These are phyloP conservation scores for Periglandula ipomoeae DNA, from an alignment of 2,329 filamentous ascomycete species.

Conservation along the genomic window DNA sequence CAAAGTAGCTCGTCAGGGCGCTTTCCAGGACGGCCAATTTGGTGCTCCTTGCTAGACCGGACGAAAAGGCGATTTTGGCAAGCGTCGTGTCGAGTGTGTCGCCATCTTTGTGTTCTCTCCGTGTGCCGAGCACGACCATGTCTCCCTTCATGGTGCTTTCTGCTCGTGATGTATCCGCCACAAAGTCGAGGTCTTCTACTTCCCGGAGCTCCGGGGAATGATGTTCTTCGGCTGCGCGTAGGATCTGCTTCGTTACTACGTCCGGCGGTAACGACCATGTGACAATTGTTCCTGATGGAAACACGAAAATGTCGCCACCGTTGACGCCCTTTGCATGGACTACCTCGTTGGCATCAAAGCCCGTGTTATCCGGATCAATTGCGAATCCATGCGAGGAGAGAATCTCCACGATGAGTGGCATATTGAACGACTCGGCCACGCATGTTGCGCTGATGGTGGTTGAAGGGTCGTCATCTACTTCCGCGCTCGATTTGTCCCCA, in stretches of 20 bases:
- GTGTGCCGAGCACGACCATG: slow-evolving; percentile 80
- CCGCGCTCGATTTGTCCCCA: slow-evolving; percentile 21
- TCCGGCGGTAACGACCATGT: slow-evolving; percentile 80
- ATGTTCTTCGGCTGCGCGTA: slow-evolving; percentile 66
- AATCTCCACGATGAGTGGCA: slow-evolving; percentile 49
- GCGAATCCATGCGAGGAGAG: slow-evolving; percentile 49
- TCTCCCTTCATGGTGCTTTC: slow-evolving; percentile 76
- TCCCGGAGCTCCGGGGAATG: slow-evolving; percentile 63
- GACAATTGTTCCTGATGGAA: slow-evolving; percentile 88
- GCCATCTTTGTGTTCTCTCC: slow-evolving; percentile 37
- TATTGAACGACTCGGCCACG: slow-evolving; percentile 55
- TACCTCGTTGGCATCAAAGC: slow-evolving; percentile 52
- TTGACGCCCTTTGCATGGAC: slow-evolving; percentile 53
- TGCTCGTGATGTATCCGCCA: slow-evolving; percentile 63
- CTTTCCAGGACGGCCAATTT: slow-evolving; percentile 89
- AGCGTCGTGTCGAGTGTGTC: slow-evolving; percentile 54
- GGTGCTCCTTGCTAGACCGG: slow-evolving; percentile 81
- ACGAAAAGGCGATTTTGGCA: slow-evolving; percentile 94
- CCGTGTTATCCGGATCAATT: slow-evolving; percentile 52
- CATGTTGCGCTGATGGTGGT: slow-evolving; percentile 50
- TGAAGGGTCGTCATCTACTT: slow-evolving; percentile 25
- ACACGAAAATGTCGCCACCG: slow-evolving; percentile 86
- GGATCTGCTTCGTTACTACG: slow-evolving; percentile 63
- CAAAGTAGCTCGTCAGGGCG: slow-evolving; percentile 73
- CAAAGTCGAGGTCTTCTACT: slow-evolving; percentile 82